Evolutionary conservation across 2,329 filamentous ascomycete species (phyloP).

Genomic region (Pseudogymnoascus verrucosus): DNA sequence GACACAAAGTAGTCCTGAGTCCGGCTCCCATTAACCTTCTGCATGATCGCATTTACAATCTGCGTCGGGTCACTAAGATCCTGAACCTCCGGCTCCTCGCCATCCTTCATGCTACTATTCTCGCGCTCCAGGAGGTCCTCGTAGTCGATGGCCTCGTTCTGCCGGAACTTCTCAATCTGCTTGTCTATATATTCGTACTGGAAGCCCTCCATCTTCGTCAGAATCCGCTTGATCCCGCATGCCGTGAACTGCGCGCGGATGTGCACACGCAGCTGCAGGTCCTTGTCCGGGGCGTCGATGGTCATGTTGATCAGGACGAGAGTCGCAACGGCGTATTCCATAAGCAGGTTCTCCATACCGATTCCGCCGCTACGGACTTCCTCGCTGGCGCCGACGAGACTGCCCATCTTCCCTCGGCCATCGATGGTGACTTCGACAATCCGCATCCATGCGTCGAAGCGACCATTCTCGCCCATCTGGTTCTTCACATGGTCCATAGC

Average conservation of each 20-base stretch:
- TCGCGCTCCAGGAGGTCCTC: conserved; percentile 93
- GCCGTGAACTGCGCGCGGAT: conserved; percentile 93
- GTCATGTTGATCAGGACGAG: conserved; percentile 96
- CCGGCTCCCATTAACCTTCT: conserved; percentile 72
- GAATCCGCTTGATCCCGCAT: conserved; percentile 87
- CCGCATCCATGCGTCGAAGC: conserved; percentile 98
- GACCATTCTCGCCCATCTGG: conserved; percentile 81
- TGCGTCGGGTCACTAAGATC: conserved; percentile 89
- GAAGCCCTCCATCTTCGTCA: conserved; percentile 96
- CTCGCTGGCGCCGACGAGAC: conserved; percentile 90
- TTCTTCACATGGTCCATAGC: conserved; percentile 87
- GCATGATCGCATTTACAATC: conserved; percentile 88
- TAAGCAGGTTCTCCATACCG: conserved; percentile 96
- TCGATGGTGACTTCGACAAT: conserved; percentile 96
- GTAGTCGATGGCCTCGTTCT: conserved; percentile 95
- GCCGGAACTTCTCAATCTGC: conserved; percentile 87
- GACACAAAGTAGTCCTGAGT: conserved; percentile 95
- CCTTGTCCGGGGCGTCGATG: conserved; percentile 80
- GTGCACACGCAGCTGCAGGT: conserved; percentile 86
- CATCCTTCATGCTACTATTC: conserved; percentile 83
- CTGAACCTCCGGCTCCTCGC: conserved; percentile 74
- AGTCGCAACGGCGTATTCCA: conserved; percentile 96
- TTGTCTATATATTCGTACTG: conserved; percentile 98
- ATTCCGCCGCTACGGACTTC: conserved; percentile 93
- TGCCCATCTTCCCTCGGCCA: conserved; percentile 97